phyloP scores from a whole-genome alignment of 129 eudicot genomes.

The Oenanthe sinensis region DNA sequence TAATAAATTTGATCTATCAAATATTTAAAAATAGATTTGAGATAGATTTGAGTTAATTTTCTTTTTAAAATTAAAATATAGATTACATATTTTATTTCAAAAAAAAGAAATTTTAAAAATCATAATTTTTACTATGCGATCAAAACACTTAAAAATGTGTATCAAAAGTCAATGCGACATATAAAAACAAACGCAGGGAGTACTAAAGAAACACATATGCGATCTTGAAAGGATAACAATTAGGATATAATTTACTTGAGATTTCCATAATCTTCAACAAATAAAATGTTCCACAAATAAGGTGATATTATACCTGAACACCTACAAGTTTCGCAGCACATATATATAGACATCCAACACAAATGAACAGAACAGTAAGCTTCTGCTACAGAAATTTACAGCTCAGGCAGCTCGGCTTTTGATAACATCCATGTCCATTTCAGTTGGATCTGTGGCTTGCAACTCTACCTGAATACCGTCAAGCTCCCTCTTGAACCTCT shows the following conservation, averaged over 20 bases:
- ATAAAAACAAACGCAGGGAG: too few relatives aligned
- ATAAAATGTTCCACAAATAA: background rate
- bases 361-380: background rate
- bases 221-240: background rate
- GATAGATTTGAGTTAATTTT: too few relatives aligned
- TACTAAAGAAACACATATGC: background rate
- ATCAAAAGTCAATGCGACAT: too few relatives aligned
- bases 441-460: constrained; percentile 27
- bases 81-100: too few relatives aligned
- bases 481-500: constrained; percentile 25
- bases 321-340: constrained; percentile 5
- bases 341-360: constrained; percentile 15
- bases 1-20: too few relatives aligned
- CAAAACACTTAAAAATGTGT: too few relatives aligned
- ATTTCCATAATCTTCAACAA: background rate
- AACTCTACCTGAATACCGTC: constrained; percentile 25
- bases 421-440: constrained; percentile 21
- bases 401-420: constrained; percentile 20
- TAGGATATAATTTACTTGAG: background rate
- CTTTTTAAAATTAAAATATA: too few relatives aligned
- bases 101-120: too few relatives aligned
- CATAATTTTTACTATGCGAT: too few relatives aligned
- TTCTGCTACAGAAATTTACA: background rate
- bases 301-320: background rate
- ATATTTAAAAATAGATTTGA: too few relatives aligned